Evolutionary conservation across 148 eudicot species (phyloP).

Genomic region (Camellia sinensis): DNA sequence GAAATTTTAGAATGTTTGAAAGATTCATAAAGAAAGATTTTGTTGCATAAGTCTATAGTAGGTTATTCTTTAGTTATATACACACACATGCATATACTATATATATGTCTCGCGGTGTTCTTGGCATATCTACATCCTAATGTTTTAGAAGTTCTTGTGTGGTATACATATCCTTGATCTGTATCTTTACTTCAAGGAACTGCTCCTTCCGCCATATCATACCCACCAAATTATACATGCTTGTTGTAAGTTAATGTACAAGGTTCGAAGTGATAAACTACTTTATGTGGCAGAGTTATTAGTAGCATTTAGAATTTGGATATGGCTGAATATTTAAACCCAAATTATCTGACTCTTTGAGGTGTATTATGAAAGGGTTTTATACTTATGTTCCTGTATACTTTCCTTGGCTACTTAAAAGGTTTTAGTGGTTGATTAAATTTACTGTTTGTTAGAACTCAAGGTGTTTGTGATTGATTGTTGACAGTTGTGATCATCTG

Average conservation of each 20-base stretch:
- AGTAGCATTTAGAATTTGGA: neutral
- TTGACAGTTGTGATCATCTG: conserved; percentile 18
- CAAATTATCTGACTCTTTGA: neutral
- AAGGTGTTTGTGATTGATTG: neutral
- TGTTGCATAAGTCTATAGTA: neutral
- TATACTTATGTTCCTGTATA: neutral
- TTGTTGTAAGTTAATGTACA: neutral
- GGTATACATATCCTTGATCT: neutral
- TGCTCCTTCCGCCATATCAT: conserved; percentile 3
- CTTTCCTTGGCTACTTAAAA: neutral
- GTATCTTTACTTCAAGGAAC: neutral
- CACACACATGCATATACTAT: neutral
- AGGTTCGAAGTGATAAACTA: neutral
- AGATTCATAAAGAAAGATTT: no score
- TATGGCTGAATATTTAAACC: neutral
- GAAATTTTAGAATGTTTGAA: no score
- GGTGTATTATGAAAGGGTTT: neutral
- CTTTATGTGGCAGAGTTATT: neutral
- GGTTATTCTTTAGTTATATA: neutral
- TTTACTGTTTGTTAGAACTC: neutral
- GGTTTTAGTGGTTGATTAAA: neutral
- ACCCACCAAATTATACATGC: no score
- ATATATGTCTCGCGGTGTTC: neutral
- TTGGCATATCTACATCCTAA: neutral
- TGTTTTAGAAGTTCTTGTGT: neutral